These are phyloP conservation scores for Lachancea dasiensis DNA, from an alignment of 805 yeast species.

Conservation along the genomic window DNA sequence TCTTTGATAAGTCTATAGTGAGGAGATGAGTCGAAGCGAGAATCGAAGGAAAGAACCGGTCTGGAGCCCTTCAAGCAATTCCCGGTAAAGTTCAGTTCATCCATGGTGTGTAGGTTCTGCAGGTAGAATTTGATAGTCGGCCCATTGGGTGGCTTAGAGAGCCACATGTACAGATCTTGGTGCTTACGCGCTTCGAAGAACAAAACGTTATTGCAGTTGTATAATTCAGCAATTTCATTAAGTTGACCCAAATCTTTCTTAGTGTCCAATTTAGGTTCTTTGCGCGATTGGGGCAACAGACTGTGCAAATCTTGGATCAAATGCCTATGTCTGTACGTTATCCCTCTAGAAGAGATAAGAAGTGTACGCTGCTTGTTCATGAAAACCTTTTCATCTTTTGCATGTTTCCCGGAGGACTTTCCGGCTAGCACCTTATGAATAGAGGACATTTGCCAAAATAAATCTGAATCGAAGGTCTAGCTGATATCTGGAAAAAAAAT, in stretches of 20 bases:
- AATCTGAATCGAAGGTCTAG: neutral
- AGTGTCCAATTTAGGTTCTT: slow-evolving; percentile 92
- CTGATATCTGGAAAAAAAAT: no score
- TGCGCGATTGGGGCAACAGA: slow-evolving; percentile 88
- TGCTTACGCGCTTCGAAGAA: slow-evolving; percentile 96
- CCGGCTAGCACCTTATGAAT: slow-evolving; percentile 62
- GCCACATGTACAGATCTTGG: slow-evolving; percentile 89
- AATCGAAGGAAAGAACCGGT: slow-evolving; percentile 86
- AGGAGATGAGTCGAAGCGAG: slow-evolving; percentile 60
- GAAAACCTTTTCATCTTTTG: slow-evolving; percentile 43
- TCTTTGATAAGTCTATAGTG: slow-evolving; percentile 79
- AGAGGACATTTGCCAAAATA: slow-evolving; percentile 49
- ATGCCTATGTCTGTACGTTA: slow-evolving; percentile 93
- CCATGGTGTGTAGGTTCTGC: slow-evolving; percentile 93
- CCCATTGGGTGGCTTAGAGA: slow-evolving; percentile 95
- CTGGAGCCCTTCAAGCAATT: slow-evolving; percentile 94
- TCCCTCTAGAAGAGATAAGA: slow-evolving; percentile 89
- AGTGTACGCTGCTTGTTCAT: slow-evolving; percentile 84
- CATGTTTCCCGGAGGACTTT: slow-evolving; percentile 32
- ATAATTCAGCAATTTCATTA: slow-evolving; percentile 92
- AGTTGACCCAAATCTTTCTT: slow-evolving; percentile 83
- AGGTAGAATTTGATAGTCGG: slow-evolving; percentile 92
- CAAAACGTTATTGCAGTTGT: slow-evolving; percentile 92
- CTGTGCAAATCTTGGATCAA: slow-evolving; percentile 72
- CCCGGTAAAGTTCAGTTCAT: slow-evolving; percentile 93